Base-by-base conservation (phyloP, 371 early-diverging fungal genomes). In the Parasitella parasitica region DNA sequence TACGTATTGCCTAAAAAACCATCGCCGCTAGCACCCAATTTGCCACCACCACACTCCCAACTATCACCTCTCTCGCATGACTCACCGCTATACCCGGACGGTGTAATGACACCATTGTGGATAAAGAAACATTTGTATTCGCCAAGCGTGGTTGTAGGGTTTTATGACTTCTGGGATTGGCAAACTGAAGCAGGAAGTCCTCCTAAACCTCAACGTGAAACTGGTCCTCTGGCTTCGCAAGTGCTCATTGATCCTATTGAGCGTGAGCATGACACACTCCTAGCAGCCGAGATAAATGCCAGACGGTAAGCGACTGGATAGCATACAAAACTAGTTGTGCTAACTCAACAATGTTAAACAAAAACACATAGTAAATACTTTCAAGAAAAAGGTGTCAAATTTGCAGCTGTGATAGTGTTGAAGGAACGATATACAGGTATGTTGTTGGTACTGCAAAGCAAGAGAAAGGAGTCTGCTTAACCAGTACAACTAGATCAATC, bases 71-170 rank as follows among this genome's bases (percentile, higher is more conserved):
- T 86, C 2, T 81, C 77, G 9, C 74, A 82, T 8, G 70, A 80
- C 4, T 94, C 94, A 6, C 89, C 91, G 0, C 64, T 93, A 36
- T 80, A 86, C 77, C 95, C 95, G 0, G 94, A 93, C 70, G 94
- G 94, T 16, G 69, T 94, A 27, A 86, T 95, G 72, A 76, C 86
- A 0, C 85, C 92, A 1, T 51, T 72, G 8, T 95, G 93, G 93
- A 66, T 91, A 16, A 69, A 72, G 26, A 83, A 85, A 63, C 91
- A 94, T 56, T 76, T 82, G 20, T 78, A 86, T 41, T 59, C 67
- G 6, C 92, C 95, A 0, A 76, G 87, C 20, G 87, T 84, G 6
- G 77, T 91, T 27, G 85, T 93, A 32, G 86, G 85, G 1, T 86
- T 92, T 65, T 88, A 87, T 49, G 85, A 87, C 12, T 71, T 89